Conservation (phyloP, 2,329 filamentous ascomycete genomes). For the Pseudofabraea citricarpa region DNA sequence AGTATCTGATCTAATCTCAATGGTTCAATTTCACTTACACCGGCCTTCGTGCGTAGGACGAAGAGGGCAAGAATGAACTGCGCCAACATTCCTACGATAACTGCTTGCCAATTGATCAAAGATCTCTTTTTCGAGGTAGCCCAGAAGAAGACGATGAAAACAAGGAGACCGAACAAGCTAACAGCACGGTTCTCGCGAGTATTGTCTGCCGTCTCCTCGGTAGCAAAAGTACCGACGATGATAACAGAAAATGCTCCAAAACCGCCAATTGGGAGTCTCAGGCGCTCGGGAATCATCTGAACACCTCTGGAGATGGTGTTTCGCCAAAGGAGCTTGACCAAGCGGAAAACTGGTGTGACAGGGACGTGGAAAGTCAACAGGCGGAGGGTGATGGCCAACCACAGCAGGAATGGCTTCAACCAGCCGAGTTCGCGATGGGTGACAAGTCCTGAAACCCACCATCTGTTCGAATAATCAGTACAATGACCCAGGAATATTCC, state of each 20-base stretch:
- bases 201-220: slow-evolving; percentile 68
- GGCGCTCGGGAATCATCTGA: slow-evolving; percentile 59
- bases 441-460: slow-evolving; percentile 74
- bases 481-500: neutral
- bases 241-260: slow-evolving; percentile 64
- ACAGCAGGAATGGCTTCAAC: slow-evolving; percentile 80
- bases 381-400: slow-evolving; percentile 68
- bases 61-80: slow-evolving; percentile 89
- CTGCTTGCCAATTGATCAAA: slow-evolving; percentile 66
- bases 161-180: slow-evolving; percentile 70
- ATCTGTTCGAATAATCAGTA: slow-evolving; percentile 32
- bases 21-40: slow-evolving; percentile 30
- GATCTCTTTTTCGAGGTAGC: slow-evolving; percentile 65
- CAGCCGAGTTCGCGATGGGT: slow-evolving; percentile 72
- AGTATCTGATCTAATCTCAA: neutral
- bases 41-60: slow-evolving; percentile 73
- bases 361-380: slow-evolving; percentile 71
- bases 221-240: slow-evolving; percentile 72
- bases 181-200: slow-evolving; percentile 75
- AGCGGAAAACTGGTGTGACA: slow-evolving; percentile 58
- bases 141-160: slow-evolving; percentile 67
- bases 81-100: slow-evolving; percentile 82
- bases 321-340: slow-evolving; percentile 64
- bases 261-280: slow-evolving; percentile 60
- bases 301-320: slow-evolving; percentile 56